Percentiles rank a stretch among this genome's conserved stretches.
phyloP scores from a whole-genome alignment of 75 land plant genomes.

The Ceratopteris richardii region DNA sequence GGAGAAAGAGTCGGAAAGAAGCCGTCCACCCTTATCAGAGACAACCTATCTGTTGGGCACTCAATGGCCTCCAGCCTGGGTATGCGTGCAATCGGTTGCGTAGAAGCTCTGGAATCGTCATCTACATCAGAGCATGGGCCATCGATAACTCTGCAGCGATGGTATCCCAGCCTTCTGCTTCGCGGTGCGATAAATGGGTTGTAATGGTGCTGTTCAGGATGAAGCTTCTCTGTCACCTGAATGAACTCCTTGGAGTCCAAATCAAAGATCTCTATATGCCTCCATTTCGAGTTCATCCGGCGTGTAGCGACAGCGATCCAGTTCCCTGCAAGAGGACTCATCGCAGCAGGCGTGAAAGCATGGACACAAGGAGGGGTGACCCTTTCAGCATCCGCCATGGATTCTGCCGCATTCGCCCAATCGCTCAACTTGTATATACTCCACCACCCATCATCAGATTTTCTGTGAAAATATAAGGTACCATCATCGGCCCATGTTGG shows the following conservation, averaged over 20 bases:
- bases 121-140: neutral
- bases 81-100: neutral
- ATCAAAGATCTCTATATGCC: constrained; percentile 43
- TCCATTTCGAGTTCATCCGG: constrained; percentile 13
- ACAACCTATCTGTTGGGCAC: constrained; percentile 13
- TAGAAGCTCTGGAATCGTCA: too few relatives aligned
- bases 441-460: constrained; percentile 82
- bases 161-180: constrained; percentile 27
- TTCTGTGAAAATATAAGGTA: constrained; percentile 55
- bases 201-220: constrained; percentile 40
- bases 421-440: constrained; percentile 51
- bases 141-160: constrained; percentile 35
- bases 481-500: constrained; percentile 65
- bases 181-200: constrained; percentile 37
- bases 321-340: constrained; percentile 7
- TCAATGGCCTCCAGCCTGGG: constrained; percentile 23
- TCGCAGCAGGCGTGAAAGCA: constrained; percentile 73
- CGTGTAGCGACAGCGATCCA: constrained; percentile 43
- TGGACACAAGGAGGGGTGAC: constrained; percentile 73
- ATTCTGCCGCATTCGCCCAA: constrained; percentile 14
- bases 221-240: constrained; percentile 18
- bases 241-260: constrained; percentile 14
- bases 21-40: constrained; percentile 21
- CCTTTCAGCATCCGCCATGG: constrained; percentile 17
- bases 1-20: constrained; percentile 41